A percentile compares a stretch with the other conserved stretches of the same genome.
These are phyloP conservation scores for Tilletia caries DNA, from an alignment of 1,284 basidiomycete genomes.

Conservation along the genomic window DNA sequence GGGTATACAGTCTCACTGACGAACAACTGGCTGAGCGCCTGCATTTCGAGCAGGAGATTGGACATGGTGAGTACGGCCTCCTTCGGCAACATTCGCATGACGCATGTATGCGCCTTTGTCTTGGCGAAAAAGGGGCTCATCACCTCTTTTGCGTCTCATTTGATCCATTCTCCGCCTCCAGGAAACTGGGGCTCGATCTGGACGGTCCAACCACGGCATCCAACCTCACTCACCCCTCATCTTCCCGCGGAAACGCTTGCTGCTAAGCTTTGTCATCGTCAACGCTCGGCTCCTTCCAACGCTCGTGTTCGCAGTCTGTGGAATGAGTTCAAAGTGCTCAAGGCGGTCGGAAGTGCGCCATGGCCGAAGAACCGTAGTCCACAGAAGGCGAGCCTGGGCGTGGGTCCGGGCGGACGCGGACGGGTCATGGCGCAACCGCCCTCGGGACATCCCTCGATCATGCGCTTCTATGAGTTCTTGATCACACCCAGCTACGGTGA, in stretches of 20 bases:
- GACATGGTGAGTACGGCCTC: conserved; percentile 20
- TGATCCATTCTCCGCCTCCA: background rate
- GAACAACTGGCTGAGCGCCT: conserved; percentile 29
- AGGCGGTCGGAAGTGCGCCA: conserved; percentile 24
- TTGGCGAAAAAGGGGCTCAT: too few relatives aligned
- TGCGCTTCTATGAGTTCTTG: conserved; percentile 37
- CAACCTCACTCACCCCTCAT: background rate
- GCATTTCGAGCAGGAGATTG: conserved; percentile 32
- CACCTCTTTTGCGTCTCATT: background rate
- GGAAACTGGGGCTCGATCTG: conserved; percentile 38
- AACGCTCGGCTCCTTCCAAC: conserved; percentile 27
- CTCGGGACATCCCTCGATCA: conserved; percentile 34
- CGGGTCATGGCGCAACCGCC: conserved; percentile 16
- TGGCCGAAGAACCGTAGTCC: background rate
- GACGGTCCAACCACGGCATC: conserved; percentile 1
- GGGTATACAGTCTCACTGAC: conserved; percentile 32
- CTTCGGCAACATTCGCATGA: too few relatives aligned
- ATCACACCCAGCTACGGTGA: conserved; percentile 30
- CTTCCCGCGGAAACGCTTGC: conserved; percentile 21
- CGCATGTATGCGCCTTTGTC: too few relatives aligned
- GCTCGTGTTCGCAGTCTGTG: conserved; percentile 34
- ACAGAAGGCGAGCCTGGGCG: conserved; percentile 18
- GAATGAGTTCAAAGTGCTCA: conserved; percentile 45
- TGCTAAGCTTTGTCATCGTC: conserved; percentile 36
- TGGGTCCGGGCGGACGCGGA: conserved; percentile 26